A percentile compares a stretch with the other conserved stretches of the same genome.
Evolutionary conservation across 75 land plant species (phyloP).

Genomic region (Selaginella tamariscina): DNA sequence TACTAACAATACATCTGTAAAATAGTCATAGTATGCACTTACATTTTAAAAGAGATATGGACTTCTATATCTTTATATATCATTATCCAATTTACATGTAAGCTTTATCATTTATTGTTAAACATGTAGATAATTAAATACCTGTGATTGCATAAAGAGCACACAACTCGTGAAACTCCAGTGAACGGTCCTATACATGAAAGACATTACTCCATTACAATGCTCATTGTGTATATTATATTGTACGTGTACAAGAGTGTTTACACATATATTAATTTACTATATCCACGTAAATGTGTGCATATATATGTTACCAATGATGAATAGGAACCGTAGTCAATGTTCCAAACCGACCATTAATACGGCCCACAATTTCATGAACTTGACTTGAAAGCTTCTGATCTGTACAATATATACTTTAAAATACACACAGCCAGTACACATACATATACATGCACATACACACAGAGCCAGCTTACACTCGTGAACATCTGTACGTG

Average conservation of each 20-base stretch:
- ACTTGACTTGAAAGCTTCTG: constrained; percentile 12
- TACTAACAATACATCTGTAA: constrained; percentile 5
- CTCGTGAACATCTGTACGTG: constrained; percentile 11
- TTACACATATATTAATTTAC: too few relatives aligned
- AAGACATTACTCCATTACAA: not conserved
- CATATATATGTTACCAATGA: not conserved
- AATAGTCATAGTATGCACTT: too few relatives aligned
- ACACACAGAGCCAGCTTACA: not conserved
- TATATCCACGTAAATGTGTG: not conserved
- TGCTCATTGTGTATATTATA: too few relatives aligned
- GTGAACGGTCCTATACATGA: constrained; percentile 8
- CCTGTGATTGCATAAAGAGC: constrained; percentile 10
- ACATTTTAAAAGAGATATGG: too few relatives aligned
- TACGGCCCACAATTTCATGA: constrained; percentile 12
- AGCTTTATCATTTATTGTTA: too few relatives aligned
- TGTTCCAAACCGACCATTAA: constrained; percentile 11
- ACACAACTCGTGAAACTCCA: constrained; percentile 10
- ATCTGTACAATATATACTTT: not conserved
- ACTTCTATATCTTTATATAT: too few relatives aligned
- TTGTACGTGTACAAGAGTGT: too few relatives aligned
- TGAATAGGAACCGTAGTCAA: constrained; percentile 11
- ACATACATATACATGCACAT: too few relatives aligned
- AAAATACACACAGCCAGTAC: not conserved
- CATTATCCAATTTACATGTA: too few relatives aligned
- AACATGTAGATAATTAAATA: too few relatives aligned